A percentile compares a stretch with the other conserved stretches of the same genome.
These are phyloP conservation scores for Endoconidiophora laricicola DNA, from an alignment of 2,329 filamentous ascomycete species.

Conservation along the genomic window DNA sequence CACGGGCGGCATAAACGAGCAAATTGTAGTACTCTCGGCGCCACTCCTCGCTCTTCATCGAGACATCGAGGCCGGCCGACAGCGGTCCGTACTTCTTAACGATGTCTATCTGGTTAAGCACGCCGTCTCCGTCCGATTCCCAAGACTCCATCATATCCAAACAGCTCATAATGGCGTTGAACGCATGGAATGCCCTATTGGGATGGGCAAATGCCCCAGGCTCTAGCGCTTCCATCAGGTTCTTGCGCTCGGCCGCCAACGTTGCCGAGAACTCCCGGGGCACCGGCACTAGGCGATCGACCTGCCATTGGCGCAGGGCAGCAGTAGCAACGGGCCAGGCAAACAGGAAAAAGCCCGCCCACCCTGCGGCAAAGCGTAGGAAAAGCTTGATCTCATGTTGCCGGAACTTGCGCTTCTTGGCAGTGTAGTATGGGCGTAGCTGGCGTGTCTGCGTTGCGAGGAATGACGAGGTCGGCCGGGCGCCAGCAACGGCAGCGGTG, in stretches of 20 bases:
- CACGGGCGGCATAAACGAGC: constrained; percentile 59
- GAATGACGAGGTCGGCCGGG: constrained; percentile 33
- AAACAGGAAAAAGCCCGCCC: constrained; percentile 6
- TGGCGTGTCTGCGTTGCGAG: constrained; percentile 31
- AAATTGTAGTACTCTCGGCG: constrained; percentile 69
- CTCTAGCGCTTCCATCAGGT: constrained; percentile 9
- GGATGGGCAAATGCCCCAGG: constrained; percentile 1
- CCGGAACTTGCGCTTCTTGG: constrained; percentile 54
- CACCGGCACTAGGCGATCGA: constrained; percentile 10
- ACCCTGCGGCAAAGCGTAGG: constrained; percentile 32
- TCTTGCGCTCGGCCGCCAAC: neutral
- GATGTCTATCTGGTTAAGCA: constrained; percentile 7
- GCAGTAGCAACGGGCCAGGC: constrained; percentile 4
- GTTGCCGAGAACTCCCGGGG: constrained; percentile 6
- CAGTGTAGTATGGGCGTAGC: constrained; percentile 55
- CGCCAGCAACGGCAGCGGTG: constrained; percentile 19
- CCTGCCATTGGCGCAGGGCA: constrained; percentile 7
- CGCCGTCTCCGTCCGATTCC: constrained; percentile 9
- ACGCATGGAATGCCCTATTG: constrained; percentile 4
- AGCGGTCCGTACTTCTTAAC: constrained; percentile 7
- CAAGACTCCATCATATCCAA: constrained; percentile 9
- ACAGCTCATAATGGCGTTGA: constrained; percentile 1
- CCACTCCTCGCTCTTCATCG: constrained; percentile 67
- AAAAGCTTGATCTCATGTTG: constrained; percentile 54
- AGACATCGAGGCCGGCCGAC: constrained; percentile 43